A percentile compares a stretch with the other conserved stretches of the same genome.
These are phyloP conservation scores for Carpinus viminea DNA, from an alignment of 306 rosid genomes.

Conservation along the genomic window DNA sequence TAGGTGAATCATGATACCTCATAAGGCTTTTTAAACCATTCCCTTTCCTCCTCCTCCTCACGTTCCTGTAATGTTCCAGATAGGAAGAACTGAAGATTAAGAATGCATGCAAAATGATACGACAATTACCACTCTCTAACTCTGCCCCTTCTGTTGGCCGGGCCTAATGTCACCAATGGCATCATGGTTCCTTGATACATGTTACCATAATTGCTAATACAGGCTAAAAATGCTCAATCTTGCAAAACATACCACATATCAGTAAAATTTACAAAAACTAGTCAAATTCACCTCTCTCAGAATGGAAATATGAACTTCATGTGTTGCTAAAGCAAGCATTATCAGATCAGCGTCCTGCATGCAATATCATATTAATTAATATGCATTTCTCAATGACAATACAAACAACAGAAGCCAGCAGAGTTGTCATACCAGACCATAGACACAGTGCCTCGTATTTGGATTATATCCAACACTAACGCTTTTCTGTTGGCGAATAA, in stretches of 20 bases:
- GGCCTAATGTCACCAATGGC: too few relatives aligned
- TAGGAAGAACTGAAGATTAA: neutral
- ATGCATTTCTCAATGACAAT: neutral
- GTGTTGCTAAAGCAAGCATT: slow-evolving; percentile 56
- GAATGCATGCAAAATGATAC: neutral
- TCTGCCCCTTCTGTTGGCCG: too few relatives aligned
- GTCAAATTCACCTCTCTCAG: slow-evolving; percentile 51
- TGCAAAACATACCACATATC: neutral
- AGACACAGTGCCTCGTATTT: slow-evolving; percentile 37
- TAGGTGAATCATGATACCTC: slow-evolving; percentile 33
- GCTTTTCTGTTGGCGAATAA: slow-evolving; percentile 40
- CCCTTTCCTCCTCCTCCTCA: neutral
- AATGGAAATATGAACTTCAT: slow-evolving; percentile 65
- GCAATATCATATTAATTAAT: neutral
- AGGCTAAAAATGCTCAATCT: neutral
- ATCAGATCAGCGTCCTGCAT: slow-evolving; percentile 67
- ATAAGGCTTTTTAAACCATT: slow-evolving; percentile 18
- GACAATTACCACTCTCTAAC: too few relatives aligned
- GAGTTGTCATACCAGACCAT: neutral
- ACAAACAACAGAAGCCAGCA: neutral
- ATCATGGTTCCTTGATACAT: too few relatives aligned
- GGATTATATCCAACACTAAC: slow-evolving; percentile 42
- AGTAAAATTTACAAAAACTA: neutral
- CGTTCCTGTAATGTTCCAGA: neutral
- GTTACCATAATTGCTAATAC: too few relatives aligned